Base-by-base conservation (phyloP, 352 stramenopile species). In the Phytopythium montanum region DNA sequence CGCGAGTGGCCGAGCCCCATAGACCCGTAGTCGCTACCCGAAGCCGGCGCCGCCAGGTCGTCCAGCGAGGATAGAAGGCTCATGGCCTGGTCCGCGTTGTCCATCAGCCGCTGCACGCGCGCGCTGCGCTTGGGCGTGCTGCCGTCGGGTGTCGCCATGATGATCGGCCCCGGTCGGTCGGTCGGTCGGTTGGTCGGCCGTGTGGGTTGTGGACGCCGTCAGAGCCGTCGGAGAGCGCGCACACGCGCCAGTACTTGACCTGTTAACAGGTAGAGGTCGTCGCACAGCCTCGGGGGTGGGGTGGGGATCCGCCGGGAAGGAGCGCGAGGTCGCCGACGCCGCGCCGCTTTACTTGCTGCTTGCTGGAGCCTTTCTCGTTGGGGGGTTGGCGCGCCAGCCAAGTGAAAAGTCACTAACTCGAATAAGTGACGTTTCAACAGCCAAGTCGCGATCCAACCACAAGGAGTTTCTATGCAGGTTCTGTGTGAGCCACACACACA, bases 51-150 rank as follows among this genome's bases (percentile, higher is more conserved):
- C 28, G 29, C 9, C 33, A 62, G 64, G 12, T 79, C 62, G 42
- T 78, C 77, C n/a, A 93, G 58, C 64, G 83, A 90, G 29, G 76
- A 79, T 44, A 93, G 64, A 13, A 93, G 63, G 64, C 56, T 81
- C 57, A 93, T 57, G 10, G 81, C 87, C 56, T 87, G 67, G 65
- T 93, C 83, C 14, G 83, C 83, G 44, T 73, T 79, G 58, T 93
- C 79, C 33, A 93, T 87, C 18, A 93, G 76, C n/a, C 81, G 79
- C 74, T 90, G 81, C 38, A 88, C 69, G 38, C 61, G 73, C 41
- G 79, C 80, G 60, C 68, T 90, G 62, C 78, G 75, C 53, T 59
- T 59, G 53, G 53, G 19, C 14, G 34, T 23, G 14, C 25, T 38
- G n/a, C 26, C 38, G 16, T 28, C 33, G 0, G 26, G 10, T 18